Evolutionary conservation across 139 green algal genomes (phyloP), one percentile per base, ranked within the genome.

Genomic region (Chlorella sorokiniana): DNA sequence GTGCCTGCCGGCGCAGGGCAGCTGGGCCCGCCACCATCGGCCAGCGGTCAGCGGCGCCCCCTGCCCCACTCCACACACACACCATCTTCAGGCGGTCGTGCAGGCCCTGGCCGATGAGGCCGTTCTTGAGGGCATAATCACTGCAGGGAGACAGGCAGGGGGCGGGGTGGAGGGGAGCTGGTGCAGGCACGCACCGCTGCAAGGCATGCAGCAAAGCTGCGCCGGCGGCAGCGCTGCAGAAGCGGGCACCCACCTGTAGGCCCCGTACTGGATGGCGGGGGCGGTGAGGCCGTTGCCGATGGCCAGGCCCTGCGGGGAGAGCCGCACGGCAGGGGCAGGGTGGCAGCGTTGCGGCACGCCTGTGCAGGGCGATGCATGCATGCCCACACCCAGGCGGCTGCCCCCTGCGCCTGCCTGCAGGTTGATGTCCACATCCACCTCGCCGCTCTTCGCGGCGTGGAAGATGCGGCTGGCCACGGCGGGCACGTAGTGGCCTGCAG

Each of bases 241-340:
- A n/a, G 1, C 23, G 37, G 11, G 10, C 64, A 35, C 35, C 42
- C 41, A 75, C 68, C 68, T 77, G 83, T 97, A 97, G 0, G 92
- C 90, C 7, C 84, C 85, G 73, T 95, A 97, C 89, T 99, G 96
- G 42, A 95, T 91, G 7, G 79, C 79, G 5, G 96, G 96, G n/a
- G 95, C 69, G 0, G 96, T 99, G 67, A 99, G 84, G 20, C 96
- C 96, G 83, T 99, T 98, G 76, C 96, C 95, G 45, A 98, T 94
- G 4, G 93, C 93, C 37, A 98, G 74, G 9, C 89, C 87, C 87
- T 93, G 85, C 25, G 94, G 65, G 63, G 91, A 89, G 77, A 94
- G 89, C 6, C 16, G 56, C 10, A 10, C 6, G 16, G 18, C 56
- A 65, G 23, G 18, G 82, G 76, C 9, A 44, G 38, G 22, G 85